These are phyloP conservation scores for Saturnispora sanitii DNA, from an alignment of 805 yeast genomes.

Conservation along the genomic window DNA sequence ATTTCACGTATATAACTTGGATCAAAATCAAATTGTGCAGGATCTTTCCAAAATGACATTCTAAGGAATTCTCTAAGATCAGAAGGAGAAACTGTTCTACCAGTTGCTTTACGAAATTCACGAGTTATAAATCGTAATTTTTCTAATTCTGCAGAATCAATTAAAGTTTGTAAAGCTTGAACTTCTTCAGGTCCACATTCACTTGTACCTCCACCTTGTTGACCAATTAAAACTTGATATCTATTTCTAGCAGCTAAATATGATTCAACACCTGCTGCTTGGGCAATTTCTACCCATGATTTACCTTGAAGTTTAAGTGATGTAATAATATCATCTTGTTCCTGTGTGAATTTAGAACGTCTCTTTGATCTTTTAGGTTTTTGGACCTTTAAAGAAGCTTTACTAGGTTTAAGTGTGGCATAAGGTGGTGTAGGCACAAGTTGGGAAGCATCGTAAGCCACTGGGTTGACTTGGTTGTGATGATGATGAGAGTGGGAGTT, in stretches of 20 bases:
- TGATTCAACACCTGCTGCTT: constrained; percentile 50
- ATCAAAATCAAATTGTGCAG: constrained; percentile 47
- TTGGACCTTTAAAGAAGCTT: constrained; percentile 16
- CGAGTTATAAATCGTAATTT: constrained; percentile 58
- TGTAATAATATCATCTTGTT: constrained; percentile 59
- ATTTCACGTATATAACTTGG: constrained; percentile 35
- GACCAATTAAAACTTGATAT: constrained; percentile 74
- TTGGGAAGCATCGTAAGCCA: constrained; percentile 22
- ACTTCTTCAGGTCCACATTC: constrained; percentile 55
- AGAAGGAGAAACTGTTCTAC: constrained; percentile 39
- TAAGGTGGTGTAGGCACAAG: constrained; percentile 23
- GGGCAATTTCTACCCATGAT: constrained; percentile 68
- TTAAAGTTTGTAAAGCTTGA: constrained; percentile 35
- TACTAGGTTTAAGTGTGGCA: constrained; percentile 16
- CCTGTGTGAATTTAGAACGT: constrained; percentile 58
- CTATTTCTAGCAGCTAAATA: constrained; percentile 68
- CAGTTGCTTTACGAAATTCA: constrained; percentile 48
- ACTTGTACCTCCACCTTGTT: constrained; percentile 65
- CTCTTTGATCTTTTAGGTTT: constrained; percentile 42
- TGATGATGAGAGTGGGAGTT: neutral
- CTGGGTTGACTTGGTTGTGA: neutral
- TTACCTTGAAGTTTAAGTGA: constrained; percentile 52
- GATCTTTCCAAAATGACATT: constrained; percentile 44
- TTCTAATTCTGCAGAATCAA: constrained; percentile 62
- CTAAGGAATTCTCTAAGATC: constrained; percentile 49